These are phyloP conservation scores for Alopecurus myosuroides DNA, from an alignment of 176 grass and related monocot genomes.

Conservation along the genomic window DNA sequence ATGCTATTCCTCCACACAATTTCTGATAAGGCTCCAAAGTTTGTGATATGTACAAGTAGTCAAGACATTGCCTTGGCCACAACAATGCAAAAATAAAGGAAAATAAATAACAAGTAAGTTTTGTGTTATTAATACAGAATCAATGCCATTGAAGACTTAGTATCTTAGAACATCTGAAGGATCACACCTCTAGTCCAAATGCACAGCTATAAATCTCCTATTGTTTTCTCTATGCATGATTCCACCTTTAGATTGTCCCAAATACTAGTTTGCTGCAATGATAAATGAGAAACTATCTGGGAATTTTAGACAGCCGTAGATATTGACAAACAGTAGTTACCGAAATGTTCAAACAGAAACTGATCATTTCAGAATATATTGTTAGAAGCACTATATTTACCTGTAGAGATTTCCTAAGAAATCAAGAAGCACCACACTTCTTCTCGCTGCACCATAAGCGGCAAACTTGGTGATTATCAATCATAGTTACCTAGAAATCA, in stretches of 20 bases:
- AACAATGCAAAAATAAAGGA: not conserved
- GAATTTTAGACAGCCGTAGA: not conserved
- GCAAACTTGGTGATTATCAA: constrained; percentile 59
- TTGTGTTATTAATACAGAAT: not conserved
- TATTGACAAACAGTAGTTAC: constrained; percentile 8
- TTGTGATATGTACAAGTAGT: not conserved
- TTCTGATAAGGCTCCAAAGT: constrained; percentile 11
- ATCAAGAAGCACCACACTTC: constrained; percentile 91
- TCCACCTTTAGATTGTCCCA: not conserved
- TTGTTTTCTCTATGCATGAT: not conserved
- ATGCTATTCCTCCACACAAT: not conserved
- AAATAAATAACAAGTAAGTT: not conserved
- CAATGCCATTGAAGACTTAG: not conserved
- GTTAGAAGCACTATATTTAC: constrained; percentile 40
- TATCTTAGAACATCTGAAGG: not conserved
- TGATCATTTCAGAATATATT: constrained; percentile 11
- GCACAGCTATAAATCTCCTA: not conserved
- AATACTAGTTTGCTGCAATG: not conserved
- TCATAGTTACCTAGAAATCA: not conserved
- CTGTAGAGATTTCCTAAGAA: constrained; percentile 97
- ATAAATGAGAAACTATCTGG: not conserved
- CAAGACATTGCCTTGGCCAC: not conserved
- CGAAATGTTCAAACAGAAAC: not conserved
- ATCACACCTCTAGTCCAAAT: not conserved
- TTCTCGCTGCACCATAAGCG: constrained; percentile 94